phyloP scores from a whole-genome alignment of 2,329 filamentous ascomycete species.

The Epicoccum sorghinum region DNA sequence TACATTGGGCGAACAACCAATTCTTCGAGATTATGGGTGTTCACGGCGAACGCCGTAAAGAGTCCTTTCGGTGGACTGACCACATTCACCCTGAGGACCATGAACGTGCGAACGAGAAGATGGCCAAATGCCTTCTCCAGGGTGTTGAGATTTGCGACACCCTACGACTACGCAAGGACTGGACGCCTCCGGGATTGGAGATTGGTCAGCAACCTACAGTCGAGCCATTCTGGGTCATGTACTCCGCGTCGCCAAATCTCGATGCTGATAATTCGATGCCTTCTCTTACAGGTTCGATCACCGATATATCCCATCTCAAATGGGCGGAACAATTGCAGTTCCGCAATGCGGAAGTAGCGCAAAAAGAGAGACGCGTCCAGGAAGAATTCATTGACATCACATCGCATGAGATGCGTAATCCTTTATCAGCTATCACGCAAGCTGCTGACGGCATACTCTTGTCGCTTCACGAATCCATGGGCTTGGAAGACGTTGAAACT shows the following conservation, averaged over 20 bases:
- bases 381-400: constrained; percentile 37
- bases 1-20: constrained; percentile 13
- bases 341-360: constrained; percentile 14
- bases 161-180: constrained; percentile 2
- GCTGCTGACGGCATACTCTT: constrained; percentile 29
- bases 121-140: constrained; percentile 4
- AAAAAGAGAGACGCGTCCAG: constrained; percentile 22
- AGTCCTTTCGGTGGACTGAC: constrained; percentile 5
- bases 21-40: constrained; percentile 16
- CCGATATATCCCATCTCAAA: constrained; percentile 43
- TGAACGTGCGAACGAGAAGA: constrained; percentile 1
- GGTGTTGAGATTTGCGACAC: constrained; percentile 6
- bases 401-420: constrained; percentile 38
- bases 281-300: constrained; percentile 35
- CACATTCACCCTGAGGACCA: constrained; percentile 14
- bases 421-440: constrained; percentile 36
- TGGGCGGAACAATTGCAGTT: constrained; percentile 38
- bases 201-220: not conserved
- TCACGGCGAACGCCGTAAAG: not conserved
- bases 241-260: constrained; percentile 8
- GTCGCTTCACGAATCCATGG: constrained; percentile 12
- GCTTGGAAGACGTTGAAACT: constrained; percentile 20
- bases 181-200: constrained; percentile 2
- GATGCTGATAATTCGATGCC: not conserved
- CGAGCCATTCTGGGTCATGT: constrained; percentile 14